A percentile compares a stretch with the other conserved stretches of the same genome.
Evolutionary conservation across 768 basidiomycete genomes (phyloP).

Genomic region (Filobasidium wieringae): DNA sequence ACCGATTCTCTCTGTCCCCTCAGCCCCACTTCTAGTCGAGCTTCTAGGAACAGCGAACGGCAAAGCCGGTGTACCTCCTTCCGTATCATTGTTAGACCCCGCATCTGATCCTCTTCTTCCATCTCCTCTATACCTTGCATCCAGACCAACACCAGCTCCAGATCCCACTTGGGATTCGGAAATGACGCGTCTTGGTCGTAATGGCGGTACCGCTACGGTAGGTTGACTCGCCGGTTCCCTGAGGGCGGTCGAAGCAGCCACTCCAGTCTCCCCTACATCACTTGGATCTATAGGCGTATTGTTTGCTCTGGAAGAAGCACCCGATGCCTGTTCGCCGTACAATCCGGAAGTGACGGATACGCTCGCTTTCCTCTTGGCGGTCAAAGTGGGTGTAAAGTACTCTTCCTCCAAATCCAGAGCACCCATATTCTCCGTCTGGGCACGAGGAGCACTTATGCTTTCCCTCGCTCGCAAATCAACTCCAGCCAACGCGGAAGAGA

Average conservation of each 20-base stretch:
- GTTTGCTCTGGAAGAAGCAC: neutral
- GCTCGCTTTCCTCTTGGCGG: neutral
- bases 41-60: slow-evolving; percentile 25
- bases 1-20: neutral
- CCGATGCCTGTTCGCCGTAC: neutral
- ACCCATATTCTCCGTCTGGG: neutral
- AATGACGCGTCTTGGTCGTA: neutral
- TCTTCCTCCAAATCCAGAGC: slow-evolving; percentile 20
- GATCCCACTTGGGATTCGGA: neutral
- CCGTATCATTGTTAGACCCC: neutral
- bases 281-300: neutral
- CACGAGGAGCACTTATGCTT: neutral
- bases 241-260: too few species aligned
- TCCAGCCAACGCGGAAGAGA: slow-evolving; percentile 28
- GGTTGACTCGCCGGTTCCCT: neutral
- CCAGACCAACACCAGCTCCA: neutral
- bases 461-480: neutral
- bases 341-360: neutral
- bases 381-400: slow-evolving; percentile 36
- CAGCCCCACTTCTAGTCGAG: neutral
- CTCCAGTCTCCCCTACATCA: neutral
- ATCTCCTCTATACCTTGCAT: too few species aligned
- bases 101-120: neutral
- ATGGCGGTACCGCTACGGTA: neutral
- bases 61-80: slow-evolving; percentile 16